phyloP scores from a whole-genome alignment of 495 filamentous ascomycete genomes.

The Annulohypoxylon nitens region DNA sequence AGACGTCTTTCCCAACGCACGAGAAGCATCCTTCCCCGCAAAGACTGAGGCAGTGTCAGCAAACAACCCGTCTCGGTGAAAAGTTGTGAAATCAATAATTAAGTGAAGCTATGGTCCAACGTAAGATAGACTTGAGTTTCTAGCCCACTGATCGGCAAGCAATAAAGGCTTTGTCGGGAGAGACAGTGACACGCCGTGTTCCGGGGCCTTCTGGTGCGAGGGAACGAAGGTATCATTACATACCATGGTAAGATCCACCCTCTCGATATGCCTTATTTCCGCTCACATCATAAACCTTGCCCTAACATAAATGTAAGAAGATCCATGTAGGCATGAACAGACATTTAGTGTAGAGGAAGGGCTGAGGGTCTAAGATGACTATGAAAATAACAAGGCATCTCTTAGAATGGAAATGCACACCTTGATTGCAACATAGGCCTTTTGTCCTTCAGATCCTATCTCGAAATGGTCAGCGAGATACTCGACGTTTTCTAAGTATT shows the following conservation, averaged over 20 bases:
- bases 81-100: slow-evolving; percentile 9
- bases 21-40: slow-evolving; percentile 92
- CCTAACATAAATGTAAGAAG: slow-evolving; percentile 59
- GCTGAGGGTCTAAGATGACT: background rate
- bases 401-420: slow-evolving; percentile 47
- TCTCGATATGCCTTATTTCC: slow-evolving; percentile 87
- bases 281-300: slow-evolving; percentile 92
- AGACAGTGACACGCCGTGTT: slow-evolving; percentile 6
- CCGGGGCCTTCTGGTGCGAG: slow-evolving; percentile 2
- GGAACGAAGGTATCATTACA: slow-evolving; percentile 39
- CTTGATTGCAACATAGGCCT: slow-evolving; percentile 95
- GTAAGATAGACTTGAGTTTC: slow-evolving; percentile 23
- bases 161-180: slow-evolving; percentile 9
- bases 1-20: slow-evolving; percentile 86
- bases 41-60: slow-evolving; percentile 74
- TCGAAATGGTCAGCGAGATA: slow-evolving; percentile 56
- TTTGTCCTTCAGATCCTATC: slow-evolving; percentile 70
- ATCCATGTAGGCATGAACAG: slow-evolving; percentile 30
- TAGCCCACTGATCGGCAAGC: slow-evolving; percentile 27
- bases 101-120: slow-evolving; percentile 27
- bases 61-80: slow-evolving; percentile 24
- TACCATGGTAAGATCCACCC: slow-evolving; percentile 88
- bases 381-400: background rate
- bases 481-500: background rate
- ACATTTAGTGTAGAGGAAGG: background rate